These are phyloP conservation scores for Glonium stellatum DNA, from an alignment of 495 filamentous ascomycete species.

Conservation along the genomic window DNA sequence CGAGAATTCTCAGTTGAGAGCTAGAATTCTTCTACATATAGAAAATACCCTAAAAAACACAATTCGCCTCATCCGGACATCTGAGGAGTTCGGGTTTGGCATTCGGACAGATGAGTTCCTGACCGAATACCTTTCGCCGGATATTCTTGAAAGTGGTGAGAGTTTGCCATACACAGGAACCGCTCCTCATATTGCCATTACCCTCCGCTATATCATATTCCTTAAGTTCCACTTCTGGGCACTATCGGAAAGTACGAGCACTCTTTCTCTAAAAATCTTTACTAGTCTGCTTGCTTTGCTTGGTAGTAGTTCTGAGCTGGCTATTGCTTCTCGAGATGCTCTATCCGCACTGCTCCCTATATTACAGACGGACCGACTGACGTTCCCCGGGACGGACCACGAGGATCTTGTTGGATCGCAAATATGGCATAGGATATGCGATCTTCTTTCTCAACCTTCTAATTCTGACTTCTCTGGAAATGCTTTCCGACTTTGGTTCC, in stretches of 20 bases:
- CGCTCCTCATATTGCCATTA: not conserved
- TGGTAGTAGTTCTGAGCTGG: slow-evolving; percentile 1
- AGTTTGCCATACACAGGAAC: not conserved
- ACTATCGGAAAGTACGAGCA: not conserved
- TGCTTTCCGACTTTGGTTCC: slow-evolving; percentile 28
- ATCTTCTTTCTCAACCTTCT: slow-evolving; percentile 8
- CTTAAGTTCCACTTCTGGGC: slow-evolving; percentile 15
- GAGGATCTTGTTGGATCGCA: not conserved
- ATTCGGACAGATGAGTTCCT: slow-evolving; percentile 1
- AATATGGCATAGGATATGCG: slow-evolving; percentile 3
- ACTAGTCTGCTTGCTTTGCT: slow-evolving; percentile 5
- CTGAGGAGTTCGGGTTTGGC: not conserved
- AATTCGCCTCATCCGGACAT: not conserved
- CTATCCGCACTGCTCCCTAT: slow-evolving; percentile 15
- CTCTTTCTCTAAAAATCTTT: not conserved
- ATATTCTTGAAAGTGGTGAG: not conserved
- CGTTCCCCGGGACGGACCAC: not conserved
- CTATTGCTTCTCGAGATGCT: slow-evolving; percentile 10
- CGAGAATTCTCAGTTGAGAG: not conserved
- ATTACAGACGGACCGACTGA: not conserved
- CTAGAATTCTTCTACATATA: not conserved
- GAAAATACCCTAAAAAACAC: not conserved
- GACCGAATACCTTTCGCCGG: not conserved
- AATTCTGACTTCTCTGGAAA: not conserved
- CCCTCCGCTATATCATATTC: slow-evolving; percentile 5